These are phyloP conservation scores for Candida rishiriensis DNA, from an alignment of 805 yeast species.

Conservation along the genomic window DNA sequence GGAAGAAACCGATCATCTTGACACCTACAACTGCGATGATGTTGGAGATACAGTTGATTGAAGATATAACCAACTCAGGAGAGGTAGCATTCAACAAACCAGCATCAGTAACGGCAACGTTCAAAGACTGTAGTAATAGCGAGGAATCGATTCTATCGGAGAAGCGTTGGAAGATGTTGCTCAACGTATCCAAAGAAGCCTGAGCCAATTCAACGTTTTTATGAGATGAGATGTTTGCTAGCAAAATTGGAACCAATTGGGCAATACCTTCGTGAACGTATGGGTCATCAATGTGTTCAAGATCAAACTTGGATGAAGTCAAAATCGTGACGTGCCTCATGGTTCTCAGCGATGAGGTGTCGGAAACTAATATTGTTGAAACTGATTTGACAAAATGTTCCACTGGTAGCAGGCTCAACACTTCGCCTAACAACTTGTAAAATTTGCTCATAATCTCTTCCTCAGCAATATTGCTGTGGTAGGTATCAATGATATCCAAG, in stretches of 20 bases:
- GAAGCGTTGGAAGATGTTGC: slow-evolving; percentile 59
- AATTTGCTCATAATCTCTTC: slow-evolving; percentile 38
- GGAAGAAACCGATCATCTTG: slow-evolving; percentile 76
- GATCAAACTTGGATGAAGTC: slow-evolving; percentile 62
- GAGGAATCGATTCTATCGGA: slow-evolving; percentile 46
- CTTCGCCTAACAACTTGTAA: slow-evolving; percentile 54
- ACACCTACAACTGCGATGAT: slow-evolving; percentile 77
- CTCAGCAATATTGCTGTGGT: slow-evolving; percentile 21
- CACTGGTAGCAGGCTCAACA: slow-evolving; percentile 71
- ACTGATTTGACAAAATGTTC: slow-evolving; percentile 65
- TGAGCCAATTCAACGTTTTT: slow-evolving; percentile 53
- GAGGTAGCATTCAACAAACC: slow-evolving; percentile 47
- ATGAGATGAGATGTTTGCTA: slow-evolving; percentile 33
- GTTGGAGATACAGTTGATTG: slow-evolving; percentile 67
- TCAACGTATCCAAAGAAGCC: slow-evolving; percentile 63
- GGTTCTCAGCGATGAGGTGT: slow-evolving; percentile 40
- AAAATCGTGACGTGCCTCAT: slow-evolving; percentile 60
- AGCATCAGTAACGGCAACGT: slow-evolving; percentile 39
- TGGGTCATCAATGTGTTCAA: slow-evolving; percentile 52
- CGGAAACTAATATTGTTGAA: slow-evolving; percentile 34
- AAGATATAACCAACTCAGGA: slow-evolving; percentile 66
- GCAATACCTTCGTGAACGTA: slow-evolving; percentile 49
- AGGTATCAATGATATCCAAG: slow-evolving; percentile 36
- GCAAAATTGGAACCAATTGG: slow-evolving; percentile 46
- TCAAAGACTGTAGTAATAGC: slow-evolving; percentile 45